These are phyloP conservation scores for Canavalia gladiata DNA, from an alignment of 306 rosid species.

Conservation along the genomic window DNA sequence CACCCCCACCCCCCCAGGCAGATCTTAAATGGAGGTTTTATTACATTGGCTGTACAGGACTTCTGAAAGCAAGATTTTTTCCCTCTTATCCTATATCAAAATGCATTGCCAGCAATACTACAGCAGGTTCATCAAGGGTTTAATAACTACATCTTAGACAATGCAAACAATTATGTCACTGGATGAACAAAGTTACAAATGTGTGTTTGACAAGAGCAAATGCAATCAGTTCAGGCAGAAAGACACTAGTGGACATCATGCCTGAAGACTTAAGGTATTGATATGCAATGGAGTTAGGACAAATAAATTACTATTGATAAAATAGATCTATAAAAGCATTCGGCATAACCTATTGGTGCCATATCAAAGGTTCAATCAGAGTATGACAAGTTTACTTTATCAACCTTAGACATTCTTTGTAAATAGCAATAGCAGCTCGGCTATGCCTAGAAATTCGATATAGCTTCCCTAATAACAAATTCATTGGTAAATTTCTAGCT, in stretches of 20 bases:
- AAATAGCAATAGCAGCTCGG: conserved; percentile 87
- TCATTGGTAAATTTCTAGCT: conserved; percentile 88
- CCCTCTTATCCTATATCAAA: conserved; percentile 31
- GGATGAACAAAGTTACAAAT: conserved; percentile 30
- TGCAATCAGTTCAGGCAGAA: conserved; percentile 27
- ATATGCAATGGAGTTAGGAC: conserved; percentile 6
- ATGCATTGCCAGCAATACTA: neutral
- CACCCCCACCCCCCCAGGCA: neutral
- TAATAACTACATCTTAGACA: conserved; percentile 18
- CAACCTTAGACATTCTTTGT: conserved; percentile 97
- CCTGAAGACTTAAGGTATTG: conserved; percentile 14
- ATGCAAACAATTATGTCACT: neutral
- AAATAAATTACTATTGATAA: conserved; percentile 9
- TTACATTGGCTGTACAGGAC: neutral
- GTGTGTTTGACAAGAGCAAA: conserved; percentile 9
- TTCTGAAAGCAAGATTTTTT: conserved; percentile 17
- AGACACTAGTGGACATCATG: conserved; percentile 13
- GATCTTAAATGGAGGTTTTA: conserved; percentile 27
- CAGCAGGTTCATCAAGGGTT: conserved; percentile 35
- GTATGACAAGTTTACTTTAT: conserved; percentile 41
- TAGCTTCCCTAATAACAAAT: conserved; percentile 88
- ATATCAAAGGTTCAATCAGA: conserved; percentile 38
- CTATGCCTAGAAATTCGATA: conserved; percentile 84
- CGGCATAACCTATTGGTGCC: conserved; percentile 2
- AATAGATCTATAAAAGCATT: conserved; percentile 14